A percentile compares a stretch with the other conserved stretches of the same genome.
These are phyloP conservation scores for Arabidopsis hybrid DNA, from an alignment of 441 rosid species.

Conservation along the genomic window DNA sequence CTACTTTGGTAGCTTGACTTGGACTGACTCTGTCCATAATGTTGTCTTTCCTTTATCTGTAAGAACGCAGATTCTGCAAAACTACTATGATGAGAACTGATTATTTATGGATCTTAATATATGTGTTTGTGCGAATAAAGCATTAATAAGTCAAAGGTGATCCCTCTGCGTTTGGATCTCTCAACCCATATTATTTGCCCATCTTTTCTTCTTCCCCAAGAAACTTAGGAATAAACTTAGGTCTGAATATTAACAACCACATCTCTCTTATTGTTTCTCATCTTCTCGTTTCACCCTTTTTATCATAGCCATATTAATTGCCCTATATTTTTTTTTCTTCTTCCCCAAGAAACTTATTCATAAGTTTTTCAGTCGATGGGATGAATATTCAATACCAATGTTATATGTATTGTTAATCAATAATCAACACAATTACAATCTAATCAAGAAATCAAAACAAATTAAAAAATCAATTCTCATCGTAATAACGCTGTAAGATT, in stretches of 20 bases:
- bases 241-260: not conserved
- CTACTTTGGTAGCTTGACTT: constrained; percentile 62
- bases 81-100: constrained; percentile 42
- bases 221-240: not conserved
- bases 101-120: not conserved
- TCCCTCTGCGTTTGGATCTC: no score
- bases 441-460: no score
- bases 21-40: constrained; percentile 56
- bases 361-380: no score
- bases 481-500: constrained; percentile 29
- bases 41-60: constrained; percentile 47
- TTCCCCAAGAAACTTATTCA: no score
- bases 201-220: constrained; percentile 45
- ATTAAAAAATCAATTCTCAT: constrained; percentile 32
- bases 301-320: no score
- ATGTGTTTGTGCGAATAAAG: not conserved
- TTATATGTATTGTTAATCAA: no score
- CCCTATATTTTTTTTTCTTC: no score
- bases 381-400: no score
- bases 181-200: not conserved
- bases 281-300: no score
- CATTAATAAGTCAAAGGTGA: not conserved
- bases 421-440: no score
- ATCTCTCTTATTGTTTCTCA: no score
- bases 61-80: constrained; percentile 35